These are phyloP conservation scores for Rhizoctonia solani DNA, from an alignment of 1,284 basidiomycete species.

Conservation along the genomic window DNA sequence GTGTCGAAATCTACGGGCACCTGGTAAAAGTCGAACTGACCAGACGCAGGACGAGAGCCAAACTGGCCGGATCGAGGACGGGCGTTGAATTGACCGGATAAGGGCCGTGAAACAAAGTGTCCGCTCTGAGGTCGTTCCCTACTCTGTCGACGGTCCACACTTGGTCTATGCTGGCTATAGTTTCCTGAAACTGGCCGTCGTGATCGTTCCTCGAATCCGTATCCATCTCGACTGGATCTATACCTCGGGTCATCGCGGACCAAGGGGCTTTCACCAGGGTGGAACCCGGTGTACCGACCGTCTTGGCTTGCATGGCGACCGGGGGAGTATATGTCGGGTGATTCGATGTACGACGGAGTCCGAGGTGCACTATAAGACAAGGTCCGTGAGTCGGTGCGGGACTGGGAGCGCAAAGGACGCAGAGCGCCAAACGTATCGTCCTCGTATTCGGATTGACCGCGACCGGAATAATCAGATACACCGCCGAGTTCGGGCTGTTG, in stretches of 20 bases:
- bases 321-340: conserved; percentile 10
- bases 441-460: conserved; percentile 12
- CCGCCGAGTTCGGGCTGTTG: conserved; percentile 12
- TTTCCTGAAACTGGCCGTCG: background rate
- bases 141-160: background rate
- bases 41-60: background rate
- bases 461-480: background rate
- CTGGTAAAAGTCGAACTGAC: background rate
- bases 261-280: conserved; percentile 3
- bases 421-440: background rate
- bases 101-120: background rate
- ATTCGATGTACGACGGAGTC: conserved; percentile 4
- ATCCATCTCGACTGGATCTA: background rate
- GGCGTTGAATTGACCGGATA: background rate
- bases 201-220: background rate
- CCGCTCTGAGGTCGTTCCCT: background rate
- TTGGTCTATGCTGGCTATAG: background rate
- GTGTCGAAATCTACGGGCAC: background rate
- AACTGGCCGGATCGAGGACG: conserved; percentile 18
- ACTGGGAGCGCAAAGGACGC: background rate
- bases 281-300: conserved; percentile 16
- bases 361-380: background rate
- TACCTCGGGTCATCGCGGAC: background rate
- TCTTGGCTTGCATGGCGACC: conserved; percentile 24
- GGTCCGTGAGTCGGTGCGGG: background rate